Base-by-base conservation (phyloP, 495 filamentous ascomycete genomes). In the Penicillium roqueforti region DNA sequence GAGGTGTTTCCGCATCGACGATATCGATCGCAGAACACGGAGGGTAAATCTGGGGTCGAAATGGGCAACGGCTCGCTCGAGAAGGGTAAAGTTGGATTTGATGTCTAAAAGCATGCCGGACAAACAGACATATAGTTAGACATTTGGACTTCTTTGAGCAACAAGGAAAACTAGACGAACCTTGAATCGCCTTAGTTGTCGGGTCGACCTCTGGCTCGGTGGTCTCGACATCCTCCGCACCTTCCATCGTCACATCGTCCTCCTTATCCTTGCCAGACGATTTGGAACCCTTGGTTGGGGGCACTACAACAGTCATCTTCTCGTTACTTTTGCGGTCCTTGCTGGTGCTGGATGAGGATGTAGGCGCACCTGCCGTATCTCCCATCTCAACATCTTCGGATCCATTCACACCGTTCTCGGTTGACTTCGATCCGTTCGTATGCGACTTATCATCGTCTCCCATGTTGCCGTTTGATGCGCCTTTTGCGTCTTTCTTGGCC, bases 21-120 rank as follows among this genome's bases (percentile, higher is more conserved):
- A 96, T 74, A 96, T 95, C 53, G 91, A 95, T 47, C 93, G 87
- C 51, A 98, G 81, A 51, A 93, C 93, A 58, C 95, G 82, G 51
- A 98, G 85, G 43, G 91, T 88, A 73, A 96, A 98, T 74, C 93
- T 86, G 46, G 91, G 83, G 76, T 98, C 93, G 67, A 97, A 98
- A 62, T 96, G 82, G 56, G 86, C 75, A 54, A 97, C 92, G 57
- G 93, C 93, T 65, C 90, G 88, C 59, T 96, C 91, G 55, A 98
- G 82, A 25, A 97, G 82, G 48, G 81, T 80, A 66, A 96, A 96
- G 73, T 95, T 96, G 79, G 80, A 83, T 75, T 91, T 92, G 78
- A 97, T 96, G 67, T 96, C 93, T 95, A 59, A 52, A 46, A 45
- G 3, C 36, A 22, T 19, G 16, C 7, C 19, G 5, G 47, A 37